phyloP scores from a whole-genome alignment of 2,329 filamentous ascomycete species.

The Claviceps paspali region DNA sequence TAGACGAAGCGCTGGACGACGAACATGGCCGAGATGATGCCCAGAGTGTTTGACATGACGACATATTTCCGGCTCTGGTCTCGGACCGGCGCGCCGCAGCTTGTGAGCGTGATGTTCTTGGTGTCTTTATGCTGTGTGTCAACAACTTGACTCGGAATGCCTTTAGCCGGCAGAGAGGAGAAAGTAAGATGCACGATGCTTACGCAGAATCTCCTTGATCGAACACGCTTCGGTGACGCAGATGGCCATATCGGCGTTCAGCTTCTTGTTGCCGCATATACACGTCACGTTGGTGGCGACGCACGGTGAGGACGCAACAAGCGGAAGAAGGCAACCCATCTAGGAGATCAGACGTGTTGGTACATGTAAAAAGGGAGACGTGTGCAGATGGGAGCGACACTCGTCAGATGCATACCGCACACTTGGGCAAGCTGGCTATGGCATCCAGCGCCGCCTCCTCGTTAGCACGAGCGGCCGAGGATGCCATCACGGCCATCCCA shows the following conservation, averaged over 20 bases:
- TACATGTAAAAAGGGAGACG: not conserved
- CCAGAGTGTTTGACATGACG: slow-evolving; percentile 18
- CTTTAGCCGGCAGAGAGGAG: too few relatives aligned
- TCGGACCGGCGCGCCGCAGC: slow-evolving; percentile 10
- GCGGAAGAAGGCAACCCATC: slow-evolving; percentile 11
- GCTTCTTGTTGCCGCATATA: slow-evolving; percentile 14
- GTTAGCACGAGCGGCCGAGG: not conserved
- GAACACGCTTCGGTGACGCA: not conserved
- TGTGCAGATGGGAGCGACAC: not conserved
- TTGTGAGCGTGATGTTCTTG: slow-evolving; percentile 12
- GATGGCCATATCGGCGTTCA: slow-evolving; percentile 10
- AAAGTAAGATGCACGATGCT: too few relatives aligned
- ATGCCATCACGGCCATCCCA: not conserved
- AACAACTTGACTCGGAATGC: slow-evolving; percentile 3
- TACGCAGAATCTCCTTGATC: slow-evolving; percentile 17
- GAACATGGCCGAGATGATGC: slow-evolving; percentile 22
- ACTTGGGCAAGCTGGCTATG: slow-evolving; percentile 1
- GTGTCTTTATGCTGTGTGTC: not conserved
- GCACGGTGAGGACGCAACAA: slow-evolving; percentile 14
- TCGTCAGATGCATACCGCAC: slow-evolving; percentile 1
- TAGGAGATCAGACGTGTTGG: not conserved
- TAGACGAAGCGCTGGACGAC: slow-evolving; percentile 25
- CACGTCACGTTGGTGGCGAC: slow-evolving; percentile 14
- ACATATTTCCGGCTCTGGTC: slow-evolving; percentile 20
- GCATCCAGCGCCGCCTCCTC: not conserved